Evolutionary conservation across 2,329 filamentous ascomycete species (phyloP).

Genomic region (Trichoderma citrinoviride): DNA sequence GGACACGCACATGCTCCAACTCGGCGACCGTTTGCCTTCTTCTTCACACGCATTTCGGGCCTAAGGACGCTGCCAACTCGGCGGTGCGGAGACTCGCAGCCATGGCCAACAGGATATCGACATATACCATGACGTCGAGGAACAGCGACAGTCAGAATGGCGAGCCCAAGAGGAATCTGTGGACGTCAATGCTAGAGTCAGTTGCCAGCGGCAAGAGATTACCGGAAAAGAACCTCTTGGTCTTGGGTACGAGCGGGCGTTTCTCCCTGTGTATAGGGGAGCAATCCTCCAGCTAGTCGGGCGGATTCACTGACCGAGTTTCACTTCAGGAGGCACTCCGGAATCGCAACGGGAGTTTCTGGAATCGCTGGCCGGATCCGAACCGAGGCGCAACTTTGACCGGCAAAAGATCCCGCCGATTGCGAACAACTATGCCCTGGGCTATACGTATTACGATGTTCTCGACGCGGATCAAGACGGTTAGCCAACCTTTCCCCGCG

Average conservation of each 20-base stretch:
- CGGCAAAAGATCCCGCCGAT: conserved; percentile 69
- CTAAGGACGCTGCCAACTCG: conserved; percentile 7
- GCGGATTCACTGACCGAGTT: conserved; percentile 31
- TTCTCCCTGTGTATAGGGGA: conserved; percentile 24
- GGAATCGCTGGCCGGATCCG: conserved; percentile 58
- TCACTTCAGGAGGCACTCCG: conserved; percentile 65
- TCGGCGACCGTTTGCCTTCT: background rate
- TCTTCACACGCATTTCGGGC: conserved; percentile 17
- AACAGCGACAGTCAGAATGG: conserved; percentile 57
- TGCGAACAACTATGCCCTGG: conserved; percentile 87
- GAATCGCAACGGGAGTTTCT: conserved; percentile 84
- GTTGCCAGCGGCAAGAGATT: conserved; percentile 87
- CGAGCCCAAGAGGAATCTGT: conserved; percentile 83
- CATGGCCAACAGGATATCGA: conserved; percentile 59
- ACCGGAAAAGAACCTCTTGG: conserved; percentile 86
- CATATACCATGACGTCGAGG: conserved; percentile 56
- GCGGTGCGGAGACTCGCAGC: conserved; percentile 24
- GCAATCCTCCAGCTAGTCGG: background rate
- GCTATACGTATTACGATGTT: conserved; percentile 94
- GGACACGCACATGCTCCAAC: background rate
- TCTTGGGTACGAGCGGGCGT: conserved; percentile 60
- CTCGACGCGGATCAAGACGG: conserved; percentile 91
- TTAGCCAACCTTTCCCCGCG: conserved; percentile 39
- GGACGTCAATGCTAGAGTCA: conserved; percentile 88
- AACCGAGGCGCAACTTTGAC: conserved; percentile 53